These are phyloP conservation scores for Termitomyces sp. DNA, from an alignment of 768 basidiomycete genomes.

Conservation along the genomic window DNA sequence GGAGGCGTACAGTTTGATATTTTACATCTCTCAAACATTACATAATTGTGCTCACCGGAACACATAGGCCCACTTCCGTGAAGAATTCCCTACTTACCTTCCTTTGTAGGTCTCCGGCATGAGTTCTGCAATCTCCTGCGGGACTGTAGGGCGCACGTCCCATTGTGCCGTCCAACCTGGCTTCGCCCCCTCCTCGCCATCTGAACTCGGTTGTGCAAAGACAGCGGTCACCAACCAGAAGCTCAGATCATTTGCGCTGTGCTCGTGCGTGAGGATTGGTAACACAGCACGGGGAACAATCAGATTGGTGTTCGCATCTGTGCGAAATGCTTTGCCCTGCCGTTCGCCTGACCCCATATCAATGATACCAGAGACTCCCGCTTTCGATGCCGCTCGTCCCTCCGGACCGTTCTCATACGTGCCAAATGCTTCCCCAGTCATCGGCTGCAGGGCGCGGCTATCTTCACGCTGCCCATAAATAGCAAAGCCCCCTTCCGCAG, in stretches of 20 bases:
- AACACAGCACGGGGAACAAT: constrained; percentile 37
- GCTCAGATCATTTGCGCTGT: constrained; percentile 31
- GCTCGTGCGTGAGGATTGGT: constrained; percentile 52
- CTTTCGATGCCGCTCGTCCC: constrained; percentile 49
- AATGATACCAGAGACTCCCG: constrained; percentile 58
- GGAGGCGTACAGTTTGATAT: neutral
- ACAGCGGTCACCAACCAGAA: constrained; percentile 54
- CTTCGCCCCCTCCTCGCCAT: neutral
- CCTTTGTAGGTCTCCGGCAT: neutral
- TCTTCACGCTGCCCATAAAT: constrained; percentile 62
- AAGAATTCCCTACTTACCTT: neutral
- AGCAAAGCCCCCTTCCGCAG: constrained; percentile 68
- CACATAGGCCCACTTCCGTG: constrained; percentile 22
- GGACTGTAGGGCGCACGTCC: constrained; percentile 3
- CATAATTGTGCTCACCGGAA: constrained; percentile 43
- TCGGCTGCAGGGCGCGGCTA: constrained; percentile 52
- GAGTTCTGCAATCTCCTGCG: neutral
- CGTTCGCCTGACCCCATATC: constrained; percentile 34
- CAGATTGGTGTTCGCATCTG: constrained; percentile 55
- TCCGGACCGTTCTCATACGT: constrained; percentile 41
- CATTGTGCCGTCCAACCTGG: constrained; percentile 6
- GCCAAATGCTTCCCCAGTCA: constrained; percentile 35
- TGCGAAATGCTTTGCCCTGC: constrained; percentile 42
- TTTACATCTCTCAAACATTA: neutral
- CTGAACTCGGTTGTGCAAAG: constrained; percentile 4